phyloP scores from a whole-genome alignment of 1,284 basidiomycete species.

The Cryptococcus depauperatus region DNA sequence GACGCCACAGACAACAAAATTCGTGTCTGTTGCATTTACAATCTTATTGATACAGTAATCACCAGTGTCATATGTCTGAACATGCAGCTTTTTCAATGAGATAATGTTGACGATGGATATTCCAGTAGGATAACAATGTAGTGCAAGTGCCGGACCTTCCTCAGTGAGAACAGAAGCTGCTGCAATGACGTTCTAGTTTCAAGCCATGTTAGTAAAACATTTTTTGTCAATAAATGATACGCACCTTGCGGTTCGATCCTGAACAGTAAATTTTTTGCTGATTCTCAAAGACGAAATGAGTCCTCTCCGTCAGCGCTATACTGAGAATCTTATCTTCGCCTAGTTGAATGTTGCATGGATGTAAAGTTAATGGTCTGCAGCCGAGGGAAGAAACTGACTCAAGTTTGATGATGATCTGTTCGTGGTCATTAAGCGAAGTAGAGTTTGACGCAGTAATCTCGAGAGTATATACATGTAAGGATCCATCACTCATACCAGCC shows the following conservation, averaged over 20 bases:
- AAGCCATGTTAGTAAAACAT: constrained; percentile 1
- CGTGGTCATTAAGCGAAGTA: constrained; percentile 25
- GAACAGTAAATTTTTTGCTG: constrained; percentile 60
- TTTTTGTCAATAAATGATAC: constrained; percentile 12
- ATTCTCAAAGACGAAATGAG: constrained; percentile 52
- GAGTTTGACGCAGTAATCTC: constrained; percentile 55
- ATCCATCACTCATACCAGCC: constrained; percentile 71
- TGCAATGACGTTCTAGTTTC: constrained; percentile 55
- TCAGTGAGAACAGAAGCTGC: constrained; percentile 52
- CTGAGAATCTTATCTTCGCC: constrained; percentile 31
- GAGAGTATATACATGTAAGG: too few relatives aligned
- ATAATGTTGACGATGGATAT: constrained; percentile 59
- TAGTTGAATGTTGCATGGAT: background rate
- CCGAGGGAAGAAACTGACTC: constrained; percentile 43
- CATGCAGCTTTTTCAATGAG: constrained; percentile 71
- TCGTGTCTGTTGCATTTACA: constrained; percentile 52
- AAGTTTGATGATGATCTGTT: too few relatives aligned
- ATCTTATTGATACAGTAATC: constrained; percentile 60
- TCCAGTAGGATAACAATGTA: constrained; percentile 34
- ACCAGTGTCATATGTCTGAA: constrained; percentile 65
- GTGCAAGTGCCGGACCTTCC: constrained; percentile 53
- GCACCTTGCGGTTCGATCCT: constrained; percentile 64
- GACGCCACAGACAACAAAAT: constrained; percentile 59
- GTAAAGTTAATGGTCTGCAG: constrained; percentile 25
- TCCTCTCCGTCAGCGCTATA: constrained; percentile 33